phyloP scores from a whole-genome alignment of 2,329 filamentous ascomycete species.

The Alternaria sp. region DNA sequence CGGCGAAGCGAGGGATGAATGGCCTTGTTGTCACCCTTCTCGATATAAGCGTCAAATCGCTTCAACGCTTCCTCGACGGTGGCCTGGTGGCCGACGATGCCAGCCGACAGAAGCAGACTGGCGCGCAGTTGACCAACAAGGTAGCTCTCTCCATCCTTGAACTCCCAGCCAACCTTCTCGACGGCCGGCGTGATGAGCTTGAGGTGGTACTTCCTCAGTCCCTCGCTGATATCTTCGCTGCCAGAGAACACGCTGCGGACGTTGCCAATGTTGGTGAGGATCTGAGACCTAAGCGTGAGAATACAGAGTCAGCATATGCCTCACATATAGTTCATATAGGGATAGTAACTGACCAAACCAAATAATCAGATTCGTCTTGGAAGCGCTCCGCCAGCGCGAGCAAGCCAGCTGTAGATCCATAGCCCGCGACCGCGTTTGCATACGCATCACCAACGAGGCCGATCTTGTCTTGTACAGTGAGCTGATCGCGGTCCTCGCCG shows the following conservation, averaged over 20 bases:
- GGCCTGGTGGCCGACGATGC: constrained; percentile 76
- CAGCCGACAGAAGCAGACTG: constrained; percentile 78
- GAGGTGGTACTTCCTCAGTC: constrained; percentile 79
- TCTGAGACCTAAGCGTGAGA: constrained; percentile 64
- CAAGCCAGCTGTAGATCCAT: constrained; percentile 81
- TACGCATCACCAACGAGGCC: constrained; percentile 89
- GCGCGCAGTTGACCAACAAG: constrained; percentile 84
- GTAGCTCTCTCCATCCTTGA: constrained; percentile 78
- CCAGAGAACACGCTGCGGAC: constrained; percentile 87
- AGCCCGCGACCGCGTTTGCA: constrained; percentile 86
- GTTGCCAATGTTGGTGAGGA: constrained; percentile 76
- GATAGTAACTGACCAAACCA: constrained; percentile 72
- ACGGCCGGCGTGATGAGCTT: constrained; percentile 78
- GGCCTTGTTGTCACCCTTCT: constrained; percentile 69
- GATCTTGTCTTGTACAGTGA: constrained; percentile 90
- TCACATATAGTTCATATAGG: neutral
- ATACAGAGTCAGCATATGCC: neutral
- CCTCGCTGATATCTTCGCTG: constrained; percentile 74
- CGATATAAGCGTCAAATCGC: constrained; percentile 81
- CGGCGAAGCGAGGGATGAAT: constrained; percentile 84
- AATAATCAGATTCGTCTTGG: constrained; percentile 78
- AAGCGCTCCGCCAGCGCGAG: constrained; percentile 88
- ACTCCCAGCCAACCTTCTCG: constrained; percentile 86
- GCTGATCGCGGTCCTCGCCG: constrained; percentile 75
- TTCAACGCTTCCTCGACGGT: constrained; percentile 76